Evolutionary conservation across 495 filamentous ascomycete genomes (phyloP), one percentile per base, ranked within the genome.

Genomic region (Penicillium antarcticum): DNA sequence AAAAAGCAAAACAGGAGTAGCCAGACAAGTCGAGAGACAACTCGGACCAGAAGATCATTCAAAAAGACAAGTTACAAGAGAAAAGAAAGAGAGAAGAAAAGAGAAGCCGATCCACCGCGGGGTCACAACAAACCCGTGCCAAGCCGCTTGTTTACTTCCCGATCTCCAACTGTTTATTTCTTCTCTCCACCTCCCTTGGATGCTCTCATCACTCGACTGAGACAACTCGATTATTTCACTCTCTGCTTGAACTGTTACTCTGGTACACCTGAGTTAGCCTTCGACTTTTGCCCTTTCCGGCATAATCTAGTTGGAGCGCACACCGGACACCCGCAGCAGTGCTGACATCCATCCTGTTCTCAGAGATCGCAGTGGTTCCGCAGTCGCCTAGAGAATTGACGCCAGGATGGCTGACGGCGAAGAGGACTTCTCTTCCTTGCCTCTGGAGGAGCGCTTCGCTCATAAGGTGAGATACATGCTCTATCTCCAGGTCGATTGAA

Each of bases 391-490:
- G 26, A 23, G 14, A 40, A 23, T 9, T 4, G 39, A 40, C 32
- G 35, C 52, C 51, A 63, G 36, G 19, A 81, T 81, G 78, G 74
- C 75, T 52, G 78, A 81, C 5, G 73, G 59, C 63, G 88, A 92
- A 66, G 88, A 92, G 55, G 91, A 96, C 65, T 95, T 87, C 65
- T 88, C 83, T 69, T 80, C 84, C 55, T 74, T 97, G 40, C 87
- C 92, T 12, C 70, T 96, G 35, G 79, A 84, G 8, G 91, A 96
- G 48, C 82, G 89, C 61, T 95, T 92, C 68, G 69, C 84, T 36
- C 91, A 97, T 76, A 97, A 97, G 81, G 87, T 89, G 62, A 58
- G 79, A 61, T 52, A 11, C 24, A 36, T 9, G 34, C 39, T 34
- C 37, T 11, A 5, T 35, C 11, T 18, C 26, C 23, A 17, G 8